Conservation (phyloP, 164 flowering plant genomes). For the Tinospora cordifolia region DNA sequence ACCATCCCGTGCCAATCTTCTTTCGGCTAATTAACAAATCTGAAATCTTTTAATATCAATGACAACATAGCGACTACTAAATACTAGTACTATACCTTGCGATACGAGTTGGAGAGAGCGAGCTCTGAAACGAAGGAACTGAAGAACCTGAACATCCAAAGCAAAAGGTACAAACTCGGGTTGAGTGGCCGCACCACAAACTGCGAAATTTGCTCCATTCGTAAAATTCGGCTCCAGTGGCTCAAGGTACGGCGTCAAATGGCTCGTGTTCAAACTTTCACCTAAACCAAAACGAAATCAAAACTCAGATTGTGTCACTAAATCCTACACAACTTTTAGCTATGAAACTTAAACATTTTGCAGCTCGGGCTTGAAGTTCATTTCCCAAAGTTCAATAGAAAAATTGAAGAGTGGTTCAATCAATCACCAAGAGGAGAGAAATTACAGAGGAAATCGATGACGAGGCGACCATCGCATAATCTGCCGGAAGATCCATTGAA, state of each 20-base stretch:
- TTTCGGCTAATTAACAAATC: no score
- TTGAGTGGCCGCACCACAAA: conserved; percentile 37
- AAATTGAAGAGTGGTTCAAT: background rate
- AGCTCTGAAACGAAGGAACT: conserved; percentile 39
- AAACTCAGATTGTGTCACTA: no score
- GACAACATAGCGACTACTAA: no score
- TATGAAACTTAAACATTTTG: no score
- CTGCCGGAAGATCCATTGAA: conserved; percentile 34
- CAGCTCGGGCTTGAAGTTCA: background rate
- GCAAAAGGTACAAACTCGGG: conserved; percentile 33
- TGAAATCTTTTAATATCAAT: no score
- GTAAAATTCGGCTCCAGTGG: conserved; percentile 45
- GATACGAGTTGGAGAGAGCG: conserved; percentile 34
- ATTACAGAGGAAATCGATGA: conserved; percentile 19
- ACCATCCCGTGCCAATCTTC: background rate
- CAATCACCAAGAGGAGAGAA: background rate
- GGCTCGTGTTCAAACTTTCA: conserved; percentile 21
- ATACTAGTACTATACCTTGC: conserved; percentile 15
- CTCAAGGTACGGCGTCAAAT: conserved; percentile 38
- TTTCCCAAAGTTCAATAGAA: background rate
- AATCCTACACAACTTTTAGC: no score
- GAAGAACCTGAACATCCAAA: conserved; percentile 40
- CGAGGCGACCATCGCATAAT: conserved; percentile 36
- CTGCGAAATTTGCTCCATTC: conserved; percentile 57
- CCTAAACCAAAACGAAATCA: conserved; percentile 17